Conservation (phyloP, 1,284 basidiomycete species). For the Ganoderma boninense region DNA sequence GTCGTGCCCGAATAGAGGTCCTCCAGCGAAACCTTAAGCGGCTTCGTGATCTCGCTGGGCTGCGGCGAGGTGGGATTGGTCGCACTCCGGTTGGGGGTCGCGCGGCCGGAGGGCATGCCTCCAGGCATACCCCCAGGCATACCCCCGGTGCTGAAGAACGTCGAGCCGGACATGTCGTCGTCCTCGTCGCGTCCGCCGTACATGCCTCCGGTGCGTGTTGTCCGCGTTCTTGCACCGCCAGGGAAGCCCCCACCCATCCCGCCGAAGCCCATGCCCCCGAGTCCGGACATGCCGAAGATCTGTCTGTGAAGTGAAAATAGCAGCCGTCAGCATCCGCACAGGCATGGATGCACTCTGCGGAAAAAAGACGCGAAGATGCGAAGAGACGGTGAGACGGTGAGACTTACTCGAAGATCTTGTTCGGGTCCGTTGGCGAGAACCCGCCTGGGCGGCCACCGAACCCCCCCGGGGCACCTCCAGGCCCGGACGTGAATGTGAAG, state of each 20-base stretch:
- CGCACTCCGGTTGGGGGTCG: constrained; percentile 30
- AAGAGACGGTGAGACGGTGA: neutral
- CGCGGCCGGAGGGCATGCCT: constrained; percentile 54
- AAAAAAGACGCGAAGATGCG: too few species aligned
- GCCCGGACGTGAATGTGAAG: constrained; percentile 68
- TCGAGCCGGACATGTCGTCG: constrained; percentile 55
- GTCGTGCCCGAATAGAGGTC: constrained; percentile 92
- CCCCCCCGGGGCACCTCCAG: constrained; percentile 46
- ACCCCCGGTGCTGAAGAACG: constrained; percentile 47
- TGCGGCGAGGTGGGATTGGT: constrained; percentile 44
- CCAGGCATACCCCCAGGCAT: constrained; percentile 62
- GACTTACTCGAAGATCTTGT: constrained; percentile 91
- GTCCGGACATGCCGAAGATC: constrained; percentile 64
- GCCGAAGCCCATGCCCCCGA: constrained; percentile 53
- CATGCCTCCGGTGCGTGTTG: constrained; percentile 39
- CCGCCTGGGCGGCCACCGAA: constrained; percentile 51
- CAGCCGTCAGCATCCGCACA: constrained; percentile 32
- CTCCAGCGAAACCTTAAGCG: constrained; percentile 87
- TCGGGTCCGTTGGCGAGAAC: constrained; percentile 85
- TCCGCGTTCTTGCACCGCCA: constrained; percentile 44
- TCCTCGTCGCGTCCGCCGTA: constrained; percentile 53
- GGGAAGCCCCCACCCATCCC: constrained; percentile 44
- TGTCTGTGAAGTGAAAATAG: constrained; percentile 52
- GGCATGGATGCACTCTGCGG: constrained; percentile 29
- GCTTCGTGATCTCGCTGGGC: constrained; percentile 78